These are phyloP conservation scores for Periconia sp. DNA, from an alignment of 2,329 filamentous ascomycete genomes.

Conservation along the genomic window DNA sequence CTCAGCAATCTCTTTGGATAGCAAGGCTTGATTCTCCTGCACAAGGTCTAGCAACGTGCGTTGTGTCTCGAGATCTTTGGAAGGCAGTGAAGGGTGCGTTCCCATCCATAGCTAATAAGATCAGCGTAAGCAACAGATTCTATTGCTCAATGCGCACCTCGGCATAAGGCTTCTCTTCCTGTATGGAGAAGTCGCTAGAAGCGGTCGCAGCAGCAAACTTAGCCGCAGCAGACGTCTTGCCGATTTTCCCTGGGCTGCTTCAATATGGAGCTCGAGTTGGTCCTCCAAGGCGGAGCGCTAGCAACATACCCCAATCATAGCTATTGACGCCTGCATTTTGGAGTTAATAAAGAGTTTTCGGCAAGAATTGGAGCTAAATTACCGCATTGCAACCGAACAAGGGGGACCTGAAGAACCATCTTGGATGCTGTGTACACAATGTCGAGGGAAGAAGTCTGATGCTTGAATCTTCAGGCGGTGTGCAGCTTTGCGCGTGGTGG, in stretches of 20 bases:
- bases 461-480: slow-evolving; percentile 21
- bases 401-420: slow-evolving; percentile 63
- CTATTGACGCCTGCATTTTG: slow-evolving; percentile 83
- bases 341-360: slow-evolving; percentile 24
- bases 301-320: slow-evolving; percentile 91
- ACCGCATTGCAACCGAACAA: slow-evolving; percentile 84
- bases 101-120: slow-evolving; percentile 90
- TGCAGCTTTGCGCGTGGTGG: slow-evolving; percentile 5
- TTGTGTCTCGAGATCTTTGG: slow-evolving; percentile 83
- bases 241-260: slow-evolving; percentile 73
- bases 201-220: slow-evolving; percentile 87
- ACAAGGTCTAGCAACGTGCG: slow-evolving; percentile 87
- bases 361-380: slow-evolving; percentile 21
- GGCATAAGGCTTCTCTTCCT: slow-evolving; percentile 90
- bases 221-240: slow-evolving; percentile 84
- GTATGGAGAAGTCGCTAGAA: slow-evolving; percentile 73
- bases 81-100: slow-evolving; percentile 94
- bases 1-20: slow-evolving; percentile 74
- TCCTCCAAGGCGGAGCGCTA: slow-evolving; percentile 28
- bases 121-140: slow-evolving; percentile 20
- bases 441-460: slow-evolving; percentile 10
- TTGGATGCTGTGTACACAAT: slow-evolving; percentile 17
- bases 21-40: slow-evolving; percentile 81
- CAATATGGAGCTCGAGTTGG: slow-evolving; percentile 28
- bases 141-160: slow-evolving; percentile 71